Conservation (phyloP, 1,284 basidiomycete genomes). For the Fistulina hepatica region DNA sequence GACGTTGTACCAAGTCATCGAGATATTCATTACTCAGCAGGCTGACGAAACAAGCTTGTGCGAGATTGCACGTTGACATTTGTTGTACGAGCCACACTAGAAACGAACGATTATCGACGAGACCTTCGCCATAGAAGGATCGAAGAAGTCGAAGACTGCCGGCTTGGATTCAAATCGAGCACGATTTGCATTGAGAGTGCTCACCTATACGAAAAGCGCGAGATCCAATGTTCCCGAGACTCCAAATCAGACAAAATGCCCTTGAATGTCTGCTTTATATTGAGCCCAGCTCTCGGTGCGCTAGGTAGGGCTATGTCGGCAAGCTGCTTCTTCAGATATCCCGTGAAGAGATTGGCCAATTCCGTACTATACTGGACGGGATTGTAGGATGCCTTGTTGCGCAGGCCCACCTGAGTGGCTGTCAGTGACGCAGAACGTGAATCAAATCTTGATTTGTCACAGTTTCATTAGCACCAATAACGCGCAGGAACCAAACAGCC, state of each 20-base stretch:
- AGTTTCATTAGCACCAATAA: slow-evolving; percentile 92
- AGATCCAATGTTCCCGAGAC: slow-evolving; percentile 66
- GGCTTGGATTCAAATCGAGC: slow-evolving; percentile 3
- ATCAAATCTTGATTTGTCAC: slow-evolving; percentile 15
- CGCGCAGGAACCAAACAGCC: slow-evolving; percentile 92
- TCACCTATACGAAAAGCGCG: slow-evolving; percentile 70
- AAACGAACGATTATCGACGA: slow-evolving; percentile 76
- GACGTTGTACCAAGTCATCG: slow-evolving; percentile 56
- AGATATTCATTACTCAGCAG: slow-evolving; percentile 74
- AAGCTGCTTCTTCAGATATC: slow-evolving; percentile 87
- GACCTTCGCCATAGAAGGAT: slow-evolving; percentile 68
- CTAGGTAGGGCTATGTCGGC: slow-evolving; percentile 75
- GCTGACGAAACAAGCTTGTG: slow-evolving; percentile 75
- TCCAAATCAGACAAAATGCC: slow-evolving; percentile 64
- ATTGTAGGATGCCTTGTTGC: slow-evolving; percentile 64
- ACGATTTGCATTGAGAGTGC: neutral
- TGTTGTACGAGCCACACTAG: slow-evolving; percentile 79
- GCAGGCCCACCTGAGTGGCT: slow-evolving; percentile 45
- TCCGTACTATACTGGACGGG: slow-evolving; percentile 82
- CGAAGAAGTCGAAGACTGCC: slow-evolving; percentile 63
- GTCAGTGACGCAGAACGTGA: slow-evolving; percentile 4
- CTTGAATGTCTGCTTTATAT: slow-evolving; percentile 72
- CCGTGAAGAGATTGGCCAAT: slow-evolving; percentile 79
- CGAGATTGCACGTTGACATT: slow-evolving; percentile 65
- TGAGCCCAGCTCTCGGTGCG: slow-evolving; percentile 59